These are phyloP conservation scores for Pestalotiopsis sp. DNA, from an alignment of 2,329 filamentous ascomycete species.

Conservation along the genomic window DNA sequence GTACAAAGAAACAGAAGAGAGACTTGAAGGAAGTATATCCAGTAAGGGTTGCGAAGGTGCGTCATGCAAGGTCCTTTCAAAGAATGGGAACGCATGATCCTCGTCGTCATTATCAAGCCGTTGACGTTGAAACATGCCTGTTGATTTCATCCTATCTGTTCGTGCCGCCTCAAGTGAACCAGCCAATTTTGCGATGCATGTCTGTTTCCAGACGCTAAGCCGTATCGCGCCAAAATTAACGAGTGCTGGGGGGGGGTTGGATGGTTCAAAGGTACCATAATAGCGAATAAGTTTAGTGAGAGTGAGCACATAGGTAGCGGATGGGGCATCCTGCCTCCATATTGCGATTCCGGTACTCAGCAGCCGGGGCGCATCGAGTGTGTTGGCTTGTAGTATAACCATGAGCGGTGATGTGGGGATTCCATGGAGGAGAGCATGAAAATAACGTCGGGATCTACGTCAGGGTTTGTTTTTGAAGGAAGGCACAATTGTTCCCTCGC, in stretches of 20 bases:
- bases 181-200: not conserved
- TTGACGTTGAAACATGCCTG: too few species aligned
- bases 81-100: too few species aligned
- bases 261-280: slow-evolving; percentile 4
- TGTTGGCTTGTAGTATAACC: not conserved
- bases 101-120: too few species aligned
- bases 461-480: not conserved
- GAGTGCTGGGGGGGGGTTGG: not conserved
- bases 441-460: not conserved
- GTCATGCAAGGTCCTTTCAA: not conserved
- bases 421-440: not conserved
- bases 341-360: not conserved
- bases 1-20: not conserved
- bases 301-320: not conserved
- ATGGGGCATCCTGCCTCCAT: not conserved
- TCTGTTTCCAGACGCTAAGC: slow-evolving; percentile 13
- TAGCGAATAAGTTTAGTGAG: not conserved
- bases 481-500: not conserved
- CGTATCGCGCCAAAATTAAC: slow-evolving; percentile 18
- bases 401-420: not conserved
- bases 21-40: not conserved
- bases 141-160: not conserved
- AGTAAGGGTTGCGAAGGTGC: not conserved
- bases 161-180: not conserved
- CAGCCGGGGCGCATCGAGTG: not conserved